phyloP scores from a whole-genome alignment of 345 rosid species.

The Heritiera fomes region DNA sequence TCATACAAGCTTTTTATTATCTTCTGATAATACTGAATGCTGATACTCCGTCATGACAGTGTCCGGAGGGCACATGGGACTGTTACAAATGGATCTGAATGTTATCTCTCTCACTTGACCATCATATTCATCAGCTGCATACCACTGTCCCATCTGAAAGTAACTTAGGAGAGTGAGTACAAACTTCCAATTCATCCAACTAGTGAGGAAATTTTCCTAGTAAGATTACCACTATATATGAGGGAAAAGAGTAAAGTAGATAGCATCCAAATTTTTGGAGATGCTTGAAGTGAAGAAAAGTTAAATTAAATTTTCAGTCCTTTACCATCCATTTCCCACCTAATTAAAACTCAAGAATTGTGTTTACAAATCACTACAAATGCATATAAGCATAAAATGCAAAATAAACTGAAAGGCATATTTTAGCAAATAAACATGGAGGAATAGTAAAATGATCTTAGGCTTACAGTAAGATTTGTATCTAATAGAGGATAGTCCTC shows the following conservation, averaged over 20 bases:
- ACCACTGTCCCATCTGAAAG: slow-evolving; percentile 94
- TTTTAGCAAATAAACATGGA: not conserved
- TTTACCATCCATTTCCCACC: not conserved
- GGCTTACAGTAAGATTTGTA: slow-evolving; percentile 72
- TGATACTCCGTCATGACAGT: slow-evolving; percentile 97
- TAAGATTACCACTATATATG: not conserved
- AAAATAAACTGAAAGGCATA: not conserved
- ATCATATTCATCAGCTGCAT: slow-evolving; percentile 83
- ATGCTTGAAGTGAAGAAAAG: not conserved
- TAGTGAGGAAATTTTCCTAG: not conserved
- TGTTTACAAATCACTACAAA: not conserved
- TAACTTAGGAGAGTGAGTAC: slow-evolving; percentile 16
- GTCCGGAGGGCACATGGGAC: slow-evolving; percentile 99
- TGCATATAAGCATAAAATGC: not conserved
- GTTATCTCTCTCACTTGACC: slow-evolving; percentile 97
- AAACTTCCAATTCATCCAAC: not conserved
- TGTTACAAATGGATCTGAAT: slow-evolving; percentile 75
- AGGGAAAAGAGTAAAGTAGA: not conserved
- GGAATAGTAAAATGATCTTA: slow-evolving; percentile 7
- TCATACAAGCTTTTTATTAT: slow-evolving; percentile 71
- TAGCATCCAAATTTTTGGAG: not conserved
- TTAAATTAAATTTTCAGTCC: not conserved
- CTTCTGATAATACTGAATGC: slow-evolving; percentile 73
- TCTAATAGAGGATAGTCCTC: too few species aligned
- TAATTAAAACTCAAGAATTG: not conserved